Percentiles rank a stretch among this genome's conserved stretches.
Conservation (phyloP, 352 stramenopile genomes). For the Pythium coloratum region DNA sequence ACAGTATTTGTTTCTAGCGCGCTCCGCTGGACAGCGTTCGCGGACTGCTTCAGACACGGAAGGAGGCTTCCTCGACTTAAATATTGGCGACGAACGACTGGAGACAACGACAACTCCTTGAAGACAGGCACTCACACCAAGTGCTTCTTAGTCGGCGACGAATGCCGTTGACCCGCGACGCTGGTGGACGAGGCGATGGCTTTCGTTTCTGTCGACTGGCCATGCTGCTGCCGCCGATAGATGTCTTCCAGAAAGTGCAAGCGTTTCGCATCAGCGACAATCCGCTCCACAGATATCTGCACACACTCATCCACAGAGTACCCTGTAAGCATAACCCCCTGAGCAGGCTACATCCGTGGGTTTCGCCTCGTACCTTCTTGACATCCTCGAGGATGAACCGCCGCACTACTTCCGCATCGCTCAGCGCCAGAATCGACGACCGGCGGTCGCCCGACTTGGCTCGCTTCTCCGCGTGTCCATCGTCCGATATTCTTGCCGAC, state of each 20-base stretch:
- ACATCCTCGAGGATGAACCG: constrained; percentile 64
- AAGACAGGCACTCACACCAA: constrained; percentile 3
- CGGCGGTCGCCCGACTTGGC: constrained; percentile 20
- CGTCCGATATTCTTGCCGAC: constrained; percentile 16
- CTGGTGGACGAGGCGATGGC: constrained; percentile 3
- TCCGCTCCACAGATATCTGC: constrained; percentile 79
- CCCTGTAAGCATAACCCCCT: neutral
- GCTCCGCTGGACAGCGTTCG: neutral
- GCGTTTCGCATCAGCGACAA: constrained; percentile 74
- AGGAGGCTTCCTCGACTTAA: constrained; percentile 10
- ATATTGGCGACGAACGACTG: constrained; percentile 19
- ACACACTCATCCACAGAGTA: neutral
- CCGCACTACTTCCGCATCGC: constrained; percentile 65
- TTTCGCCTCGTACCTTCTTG: constrained; percentile 46
- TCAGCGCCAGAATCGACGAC: constrained; percentile 31
- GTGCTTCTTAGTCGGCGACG: constrained; percentile 6
- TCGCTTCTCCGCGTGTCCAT: constrained; percentile 22
- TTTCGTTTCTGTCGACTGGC: constrained; percentile 26
- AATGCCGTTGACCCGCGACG: neutral
- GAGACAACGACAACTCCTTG: constrained; percentile 2
- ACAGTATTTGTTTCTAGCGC: neutral
- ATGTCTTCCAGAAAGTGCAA: constrained; percentile 72
- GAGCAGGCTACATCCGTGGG: neutral
- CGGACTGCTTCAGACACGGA: constrained; percentile 2
- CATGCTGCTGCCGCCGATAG: constrained; percentile 39